Evolutionary conservation across 2,329 filamentous ascomycete species (phyloP), one percentile per base, ranked within the genome.

Genomic region (Sphaerostilbella broomeana): DNA sequence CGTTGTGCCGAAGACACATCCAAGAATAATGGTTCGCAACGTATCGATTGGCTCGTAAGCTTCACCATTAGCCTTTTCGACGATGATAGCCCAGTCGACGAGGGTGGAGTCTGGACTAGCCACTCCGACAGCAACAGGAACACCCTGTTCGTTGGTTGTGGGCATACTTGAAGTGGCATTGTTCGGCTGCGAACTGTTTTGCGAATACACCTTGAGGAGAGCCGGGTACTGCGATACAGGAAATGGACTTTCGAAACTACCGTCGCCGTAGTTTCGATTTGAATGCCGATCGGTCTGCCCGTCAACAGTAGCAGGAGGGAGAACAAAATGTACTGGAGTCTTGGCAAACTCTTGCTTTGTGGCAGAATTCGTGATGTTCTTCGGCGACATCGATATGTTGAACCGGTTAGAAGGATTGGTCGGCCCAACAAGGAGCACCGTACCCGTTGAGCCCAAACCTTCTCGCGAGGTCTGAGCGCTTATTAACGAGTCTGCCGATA

Each of bases 1-100:
- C 10, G 81, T 73, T 0, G 87, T 90, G 1, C 84, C 86, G 56
- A 95, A 94, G 0, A 94, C 84, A 45, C 86, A 94, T 5, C 79
- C 86, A 2, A 95, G 62, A 2, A 95, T 73, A 35, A 95, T 86
- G 33, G 82, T 80, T 15, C 85, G 78, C n/a, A 95, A 68, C 15
- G 77, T 79, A 19, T 69, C 63, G 42, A 95, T 88, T 0, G 88
- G 84, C 6, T 70, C 68, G 63, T 84, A 88, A 1, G 88, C 86
- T 60, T 95, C 88, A 16, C 59, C 58, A 46, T 78, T 77, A 3
- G 77, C 69, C 58, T 92, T 81, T 56, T 95, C 89, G 1, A 95
- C 75, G 3, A 94, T 52, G 4, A 95, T 65, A 5, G 85, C 79
- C 89, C 89, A 95, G 52, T 90, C 77, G 6, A 85, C 85, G 37